Evolutionary conservation across 1,139 yeast species (phyloP), one percentile per base, ranked within the genome.

Genomic region (Yamadazyma blattariae): DNA sequence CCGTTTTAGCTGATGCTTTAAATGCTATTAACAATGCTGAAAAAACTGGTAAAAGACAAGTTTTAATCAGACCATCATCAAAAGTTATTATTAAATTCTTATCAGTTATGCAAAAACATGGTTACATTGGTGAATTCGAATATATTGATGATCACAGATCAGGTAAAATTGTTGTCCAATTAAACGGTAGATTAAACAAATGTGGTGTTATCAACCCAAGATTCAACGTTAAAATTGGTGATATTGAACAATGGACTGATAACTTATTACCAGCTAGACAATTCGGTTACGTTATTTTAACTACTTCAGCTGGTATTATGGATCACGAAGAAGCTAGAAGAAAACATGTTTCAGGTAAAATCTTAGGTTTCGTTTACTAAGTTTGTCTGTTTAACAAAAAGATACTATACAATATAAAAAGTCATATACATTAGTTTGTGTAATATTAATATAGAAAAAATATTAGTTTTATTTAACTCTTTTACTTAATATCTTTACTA

Each of bases 301-400:
- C 97, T 69, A 90, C 97, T 54, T 90, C 97, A 56, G 95, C 97
- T 57, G 97, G 97, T 72, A 90, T 90, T 57, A 88, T 90, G 96
- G 97, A 89, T 77, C 97, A 90, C 77, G 97, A 90, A 77, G 97
- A 90, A 77, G 97, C 97, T 56, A 88, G 96, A 81, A 84, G 96
- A 82, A 90, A 89, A 84, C 97, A 90, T 72, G 97, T 89, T 56
- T 87, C 96, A 53, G 97, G 97, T 67, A 89, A 89, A 76, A 82
- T 89, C 61, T 79, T 89, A 61, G 96, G 96, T 61, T 89, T 84
- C 69, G 96, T 89, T 51, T 89, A 89, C 77, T 87, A 80, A 27
- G 17, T 23, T 23, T 4, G 11, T 21, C 10, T 5, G 11, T 4
- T 21, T 9, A 5, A 10, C 9, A 4, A 23, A 11, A 23, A 23